Evolutionary conservation across 2,329 filamentous ascomycete species (phyloP).

Genomic region (Xylariaceae sp.): DNA sequence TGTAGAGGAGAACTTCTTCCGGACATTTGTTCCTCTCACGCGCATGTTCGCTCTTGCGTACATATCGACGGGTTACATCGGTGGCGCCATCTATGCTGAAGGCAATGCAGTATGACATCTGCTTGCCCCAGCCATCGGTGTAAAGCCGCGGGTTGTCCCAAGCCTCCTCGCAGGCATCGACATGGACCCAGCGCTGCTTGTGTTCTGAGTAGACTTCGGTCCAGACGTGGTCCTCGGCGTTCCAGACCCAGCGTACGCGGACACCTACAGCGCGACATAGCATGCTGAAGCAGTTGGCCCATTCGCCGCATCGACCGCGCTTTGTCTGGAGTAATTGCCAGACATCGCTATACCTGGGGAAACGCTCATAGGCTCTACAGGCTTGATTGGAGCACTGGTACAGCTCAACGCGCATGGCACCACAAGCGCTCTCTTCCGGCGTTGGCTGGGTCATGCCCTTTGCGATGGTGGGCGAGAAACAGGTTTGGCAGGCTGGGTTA

Average conservation of each 20-base stretch:
- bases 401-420: constrained; percentile 81
- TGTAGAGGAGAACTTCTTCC: constrained; percentile 86
- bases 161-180: constrained; percentile 88
- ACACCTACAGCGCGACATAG: constrained; percentile 88
- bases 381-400: constrained; percentile 77
- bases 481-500: constrained; percentile 82
- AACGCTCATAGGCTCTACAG: constrained; percentile 80
- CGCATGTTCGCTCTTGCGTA: constrained; percentile 68
- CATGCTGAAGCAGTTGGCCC: constrained; percentile 99
- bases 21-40: constrained; percentile 74
- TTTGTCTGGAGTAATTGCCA: constrained; percentile 87
- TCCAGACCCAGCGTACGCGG: constrained; percentile 96
- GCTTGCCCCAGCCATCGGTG: constrained; percentile 91
- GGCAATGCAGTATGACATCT: constrained; percentile 94
- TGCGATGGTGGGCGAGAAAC: constrained; percentile 76
- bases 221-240: constrained; percentile 95
- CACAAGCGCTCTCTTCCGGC: constrained; percentile 83
- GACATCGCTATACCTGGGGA: constrained; percentile 91
- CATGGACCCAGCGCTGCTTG: constrained; percentile 91
- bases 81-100: constrained; percentile 85
- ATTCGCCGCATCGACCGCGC: constrained; percentile 85
- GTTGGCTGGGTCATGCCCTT: constrained; percentile 80
- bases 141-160: constrained; percentile 95
- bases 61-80: constrained; percentile 63
- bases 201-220: constrained; percentile 96